Evolutionary conservation across 345 rosid species (phyloP), one percentile per base, ranked within the genome.

Genomic region (Noccaea caerulescens): DNA sequence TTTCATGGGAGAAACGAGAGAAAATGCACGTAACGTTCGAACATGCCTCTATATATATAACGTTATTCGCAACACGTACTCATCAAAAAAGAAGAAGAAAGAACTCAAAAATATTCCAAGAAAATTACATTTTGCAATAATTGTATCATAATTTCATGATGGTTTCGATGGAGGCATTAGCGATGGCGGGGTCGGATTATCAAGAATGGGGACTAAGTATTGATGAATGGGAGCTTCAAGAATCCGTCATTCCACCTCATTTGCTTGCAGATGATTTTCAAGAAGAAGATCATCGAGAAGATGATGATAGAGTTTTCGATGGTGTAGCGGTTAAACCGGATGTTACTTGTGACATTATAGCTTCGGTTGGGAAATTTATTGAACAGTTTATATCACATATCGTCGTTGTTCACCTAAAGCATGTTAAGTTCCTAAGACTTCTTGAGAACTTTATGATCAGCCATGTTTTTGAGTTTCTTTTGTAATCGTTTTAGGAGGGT

Each of bases 101-200:
- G 1, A 51, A 32, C 38, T 43, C 36, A 36, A 68, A 68, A 44
- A 59, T 10, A 18, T 45, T 63, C 30, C 39, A 53, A 36, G 7
- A 57, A 66, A 50, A 66, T 12, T 30, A 65, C 32, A 58, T 41
- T 50, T 33, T 60, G 41, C 38, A 30, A 55, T 45, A 30, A 65
- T 11, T 18, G 64, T 64, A 30, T 30, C 47, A 27, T 30, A 30
- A 14, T 1, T 6, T 33, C 4, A 59, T 55, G 76, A 55, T 77
- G 66, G 66, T 62, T 63, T 80, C 84, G 0, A 27, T 81, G 43
- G 85, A 84, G 61, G 82, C 84, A 43, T 66, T 84, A 76, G 85
- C 85, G 32, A 84, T 84, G 85, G 80, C 82, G 0, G 85, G 84
- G 30, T 32, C 6, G 10, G 81, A 76, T 30, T 80, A 56, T 72